Evolutionary conservation across 129 eudicot genomes (phyloP), one percentile per base, ranked within the genome.

Genomic region (Logfia minima): DNA sequence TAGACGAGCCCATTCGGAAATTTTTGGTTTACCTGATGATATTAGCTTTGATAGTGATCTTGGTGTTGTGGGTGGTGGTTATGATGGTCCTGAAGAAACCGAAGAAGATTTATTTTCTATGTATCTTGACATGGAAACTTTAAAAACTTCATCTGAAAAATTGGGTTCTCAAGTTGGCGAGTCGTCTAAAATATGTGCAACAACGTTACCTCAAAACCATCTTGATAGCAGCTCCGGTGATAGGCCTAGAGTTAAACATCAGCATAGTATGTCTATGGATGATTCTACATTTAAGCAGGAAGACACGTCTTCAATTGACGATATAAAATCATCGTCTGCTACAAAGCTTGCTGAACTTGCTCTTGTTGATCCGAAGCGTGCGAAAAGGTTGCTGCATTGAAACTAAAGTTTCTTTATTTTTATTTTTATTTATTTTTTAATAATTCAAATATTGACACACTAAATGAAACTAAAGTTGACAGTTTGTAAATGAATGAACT

Each of bases 71-170:
- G 92, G 97, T 65, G 45, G 45, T 9, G 88, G 87, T 58, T 77
- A 77, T 31, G 89, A 92, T 77, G 98, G 93, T 23, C 95, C 90
- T 17, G 98, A 88, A 75, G 96, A 93, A 21, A 88, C 95, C 6
- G 96, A 93, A 78, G 98, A 93, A 22, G 98, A 93, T 72, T 67
- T 90, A 69, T 74, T 90, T 17, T 88, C 98, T 2, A 86, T 90
- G 95, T 93, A 88, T 71, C 90, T 90, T 90, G 96, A 93, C 23
- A 84, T 93, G 88, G 96, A 93, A 68, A 90, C 87, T 81, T 87
- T 88, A 43, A 88, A 88, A 59, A 78, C 91, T 14, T 79, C 86
- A 2, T 89, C 91, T 43, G 95, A 91, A 1, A 90, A 56, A 56
- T 3, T 9, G 22, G 98, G 86, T 22, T 89, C 89, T 9, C 86